These are phyloP conservation scores for Erodium maritimum DNA, from an alignment of 345 rosid species.

Conservation along the genomic window DNA sequence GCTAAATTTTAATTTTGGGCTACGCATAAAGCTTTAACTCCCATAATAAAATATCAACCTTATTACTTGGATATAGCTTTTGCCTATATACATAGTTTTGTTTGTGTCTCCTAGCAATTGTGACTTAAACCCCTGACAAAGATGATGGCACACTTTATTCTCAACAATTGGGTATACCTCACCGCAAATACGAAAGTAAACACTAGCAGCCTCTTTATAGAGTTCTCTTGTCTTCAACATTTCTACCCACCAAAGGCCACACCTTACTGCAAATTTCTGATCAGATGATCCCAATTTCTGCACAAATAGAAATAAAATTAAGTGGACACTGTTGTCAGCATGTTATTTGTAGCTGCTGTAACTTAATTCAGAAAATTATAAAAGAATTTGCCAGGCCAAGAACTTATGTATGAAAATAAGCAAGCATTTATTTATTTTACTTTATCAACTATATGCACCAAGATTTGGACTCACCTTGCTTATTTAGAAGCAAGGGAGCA, in stretches of 20 bases:
- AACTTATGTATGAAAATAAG: not conserved
- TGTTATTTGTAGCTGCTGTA: not conserved
- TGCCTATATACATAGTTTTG: no score
- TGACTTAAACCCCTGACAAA: no score
- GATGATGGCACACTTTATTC: not conserved
- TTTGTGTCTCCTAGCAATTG: no score
- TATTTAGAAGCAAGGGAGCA: no score
- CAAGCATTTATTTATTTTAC: no score
- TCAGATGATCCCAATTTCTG: constrained; percentile 74
- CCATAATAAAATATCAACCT: no score
- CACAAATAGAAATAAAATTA: constrained; percentile 11
- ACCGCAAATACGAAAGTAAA: constrained; percentile 84
- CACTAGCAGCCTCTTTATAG: constrained; percentile 84
- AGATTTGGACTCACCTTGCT: no score
- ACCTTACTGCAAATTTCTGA: constrained; percentile 75
- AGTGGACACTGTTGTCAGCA: not conserved
- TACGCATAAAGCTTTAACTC: no score
- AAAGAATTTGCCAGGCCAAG: not conserved
- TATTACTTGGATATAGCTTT: no score
- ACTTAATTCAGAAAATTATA: not conserved
- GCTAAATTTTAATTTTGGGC: no score
- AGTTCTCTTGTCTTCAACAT: constrained; percentile 83
- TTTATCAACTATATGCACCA: no score
- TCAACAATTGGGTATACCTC: constrained; percentile 48
- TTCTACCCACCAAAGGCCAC: constrained; percentile 99